A percentile compares a stretch with the other conserved stretches of the same genome.
These are phyloP conservation scores for Leccinum disarticulatum DNA, from an alignment of 768 basidiomycete genomes.

Conservation along the genomic window DNA sequence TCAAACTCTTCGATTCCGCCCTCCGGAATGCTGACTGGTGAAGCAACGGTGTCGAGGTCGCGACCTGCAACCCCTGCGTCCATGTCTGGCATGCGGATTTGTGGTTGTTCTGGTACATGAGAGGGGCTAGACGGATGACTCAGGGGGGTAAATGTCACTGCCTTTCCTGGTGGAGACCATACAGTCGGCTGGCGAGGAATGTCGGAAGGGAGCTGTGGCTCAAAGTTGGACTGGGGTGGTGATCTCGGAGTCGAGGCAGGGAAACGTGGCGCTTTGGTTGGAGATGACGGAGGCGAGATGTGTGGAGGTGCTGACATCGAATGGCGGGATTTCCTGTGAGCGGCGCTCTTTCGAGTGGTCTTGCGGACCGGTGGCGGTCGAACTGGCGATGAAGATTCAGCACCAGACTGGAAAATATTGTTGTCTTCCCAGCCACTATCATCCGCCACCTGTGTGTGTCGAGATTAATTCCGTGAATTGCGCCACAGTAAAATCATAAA, in stretches of 20 bases:
- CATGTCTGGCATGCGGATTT: slow-evolving; percentile 4
- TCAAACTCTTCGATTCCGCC: slow-evolving; percentile 17
- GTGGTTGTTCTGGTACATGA: slow-evolving; percentile 13
- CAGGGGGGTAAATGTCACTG: slow-evolving; percentile 14
- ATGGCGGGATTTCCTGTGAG: slow-evolving; percentile 56
- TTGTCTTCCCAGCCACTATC: slow-evolving; percentile 91
- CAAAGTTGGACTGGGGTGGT: slow-evolving; percentile 57
- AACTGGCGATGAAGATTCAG: slow-evolving; percentile 78
- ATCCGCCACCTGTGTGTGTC: slow-evolving; percentile 39
- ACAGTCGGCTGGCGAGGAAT: slow-evolving; percentile 31
- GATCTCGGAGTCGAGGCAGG: slow-evolving; percentile 31
- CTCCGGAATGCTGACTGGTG: slow-evolving; percentile 22
- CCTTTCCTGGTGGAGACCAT: slow-evolving; percentile 17
- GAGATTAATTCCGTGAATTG: slow-evolving; percentile 8
- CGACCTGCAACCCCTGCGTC: slow-evolving; percentile 1
- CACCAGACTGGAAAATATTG: slow-evolving; percentile 88
- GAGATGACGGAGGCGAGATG: slow-evolving; percentile 43
- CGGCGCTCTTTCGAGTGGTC: slow-evolving; percentile 39
- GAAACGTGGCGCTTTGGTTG: slow-evolving; percentile 30
- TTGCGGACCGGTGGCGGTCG: slow-evolving; percentile 59
- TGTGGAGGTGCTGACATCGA: slow-evolving; percentile 73
- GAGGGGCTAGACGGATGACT: slow-evolving; percentile 20
- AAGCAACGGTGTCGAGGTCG: slow-evolving; percentile 1
- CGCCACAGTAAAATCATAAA: slow-evolving; percentile 24
- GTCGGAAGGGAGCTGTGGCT: slow-evolving; percentile 48